Evolutionary conservation across 306 rosid genomes (phyloP), one percentile per base, ranked within the genome.

Genomic region (Trichosanthes truncata): DNA sequence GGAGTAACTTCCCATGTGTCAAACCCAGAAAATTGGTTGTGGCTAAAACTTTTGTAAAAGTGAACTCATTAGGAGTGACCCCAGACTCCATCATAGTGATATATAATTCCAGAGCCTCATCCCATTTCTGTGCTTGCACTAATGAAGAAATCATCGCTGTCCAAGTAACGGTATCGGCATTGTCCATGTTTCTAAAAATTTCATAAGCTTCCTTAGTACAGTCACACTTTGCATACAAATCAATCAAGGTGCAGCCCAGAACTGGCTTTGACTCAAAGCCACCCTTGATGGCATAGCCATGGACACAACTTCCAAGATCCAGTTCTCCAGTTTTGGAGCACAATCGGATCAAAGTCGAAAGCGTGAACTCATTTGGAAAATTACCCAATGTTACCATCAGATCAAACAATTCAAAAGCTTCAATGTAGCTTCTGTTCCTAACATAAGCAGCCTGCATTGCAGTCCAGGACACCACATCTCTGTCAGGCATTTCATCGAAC

Each of bases 381-480:
- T 76, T 81, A 75, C 92, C 89, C 6, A 81, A 87, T 43, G 53
- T 33, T 6, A 83, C 45, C 92, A 87, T 89, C 33, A 80, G 71
- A 53, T 79, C 80, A 53, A 89, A 87, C 86, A 90, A 77, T 23
- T 80, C 82, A 72, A 92, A 86, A 14, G 97, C 92, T 43, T 87
- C 80, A 52, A 33, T 60, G 76, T 87, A 84, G 67, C 79, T 48
- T 48, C 83, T 81, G 31, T 80, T 81, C 81, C 74, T 87, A 43
- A 89, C 83, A 33, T 86, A 81, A 59, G 88, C 88, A 53, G 94
- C 90, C 38, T 88, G 82, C 82, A 89, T 67, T 1, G 90, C 79
- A 4, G 97, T 87, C 97, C 94, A 91, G 0, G 93, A 89, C 25
- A 91, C 93, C 33, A 88, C 91, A 83, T 91, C 93, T 77, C 52